Evolutionary conservation across 495 filamentous ascomycete genomes (phyloP).

Genomic region (Penicillium taxi): DNA sequence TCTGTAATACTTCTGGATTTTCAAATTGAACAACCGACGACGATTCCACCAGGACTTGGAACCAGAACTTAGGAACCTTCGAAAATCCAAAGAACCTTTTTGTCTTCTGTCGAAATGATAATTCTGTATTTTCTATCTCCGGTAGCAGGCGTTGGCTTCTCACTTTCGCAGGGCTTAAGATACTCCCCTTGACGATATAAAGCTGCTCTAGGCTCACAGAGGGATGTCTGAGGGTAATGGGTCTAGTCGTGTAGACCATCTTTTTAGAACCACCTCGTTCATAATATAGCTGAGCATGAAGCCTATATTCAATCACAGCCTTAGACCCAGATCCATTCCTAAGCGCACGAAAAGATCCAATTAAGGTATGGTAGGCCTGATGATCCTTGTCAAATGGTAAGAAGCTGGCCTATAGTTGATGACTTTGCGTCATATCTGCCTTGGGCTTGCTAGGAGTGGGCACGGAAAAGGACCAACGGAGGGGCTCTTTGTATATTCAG

Average conservation of each 20-base stretch:
- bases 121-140: constrained; percentile 9
- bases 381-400: constrained; percentile 13
- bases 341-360: constrained; percentile 2
- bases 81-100: constrained; percentile 12
- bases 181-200: neutral
- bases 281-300: constrained; percentile 11
- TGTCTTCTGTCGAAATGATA: constrained; percentile 13
- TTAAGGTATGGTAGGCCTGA: constrained; percentile 7
- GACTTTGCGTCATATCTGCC: neutral
- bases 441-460: constrained; percentile 7
- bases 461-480: constrained; percentile 11
- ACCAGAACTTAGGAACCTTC: constrained; percentile 12
- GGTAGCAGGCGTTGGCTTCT: constrained; percentile 15
- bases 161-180: neutral
- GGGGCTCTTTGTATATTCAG: neutral
- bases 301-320: constrained; percentile 13
- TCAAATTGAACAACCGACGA: constrained; percentile 9
- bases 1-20: constrained; percentile 6
- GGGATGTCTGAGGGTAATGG: constrained; percentile 6
- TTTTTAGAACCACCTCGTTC: constrained; percentile 1
- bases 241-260: constrained; percentile 3
- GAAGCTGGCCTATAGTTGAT: constrained; percentile 10
- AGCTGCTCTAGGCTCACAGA: neutral
- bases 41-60: constrained; percentile 1
- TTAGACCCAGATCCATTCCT: constrained; percentile 3